Percentiles rank a stretch among this genome's conserved stretches.
Evolutionary conservation across 352 stramenopile genomes (phyloP).

Genomic region (Phytophthora syringae): DNA sequence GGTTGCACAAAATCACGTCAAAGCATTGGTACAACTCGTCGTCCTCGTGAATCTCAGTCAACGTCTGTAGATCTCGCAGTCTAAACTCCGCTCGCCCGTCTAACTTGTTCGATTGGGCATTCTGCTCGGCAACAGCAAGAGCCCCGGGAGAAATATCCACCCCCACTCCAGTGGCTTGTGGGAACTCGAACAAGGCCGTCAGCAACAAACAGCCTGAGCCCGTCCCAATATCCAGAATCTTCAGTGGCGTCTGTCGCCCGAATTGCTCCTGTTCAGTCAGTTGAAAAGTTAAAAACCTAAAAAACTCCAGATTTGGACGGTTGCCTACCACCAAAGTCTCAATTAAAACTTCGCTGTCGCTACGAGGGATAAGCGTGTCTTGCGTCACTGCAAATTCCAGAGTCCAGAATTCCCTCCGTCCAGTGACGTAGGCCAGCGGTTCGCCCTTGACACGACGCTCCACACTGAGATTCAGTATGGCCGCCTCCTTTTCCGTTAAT

Average conservation of each 20-base stretch:
- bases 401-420: slow-evolving; percentile 82
- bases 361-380: slow-evolving; percentile 82
- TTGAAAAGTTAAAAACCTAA: background rate
- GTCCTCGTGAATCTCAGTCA: slow-evolving; percentile 20
- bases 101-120: slow-evolving; percentile 45
- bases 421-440: slow-evolving; percentile 76
- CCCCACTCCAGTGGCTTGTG: slow-evolving; percentile 53
- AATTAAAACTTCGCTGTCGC: slow-evolving; percentile 83
- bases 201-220: slow-evolving; percentile 75
- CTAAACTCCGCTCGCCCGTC: slow-evolving; percentile 33
- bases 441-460: slow-evolving; percentile 47
- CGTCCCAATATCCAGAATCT: slow-evolving; percentile 76
- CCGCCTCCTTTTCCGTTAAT: slow-evolving; percentile 45
- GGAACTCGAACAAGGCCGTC: slow-evolving; percentile 66
- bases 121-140: slow-evolving; percentile 58
- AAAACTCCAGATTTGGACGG: background rate
- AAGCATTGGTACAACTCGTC: slow-evolving; percentile 47
- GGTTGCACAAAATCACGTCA: slow-evolving; percentile 78
- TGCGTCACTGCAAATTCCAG: slow-evolving; percentile 57
- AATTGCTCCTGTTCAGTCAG: slow-evolving; percentile 46
- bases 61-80: slow-evolving; percentile 32
- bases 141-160: slow-evolving; percentile 66
- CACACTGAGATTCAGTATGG: slow-evolving; percentile 26
- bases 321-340: slow-evolving; percentile 65
- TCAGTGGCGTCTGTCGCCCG: slow-evolving; percentile 36